Percentiles rank a stretch among this genome's conserved stretches.
Conservation (phyloP, 495 filamentous ascomycete species). For the Neurospora tetrasperma region DNA sequence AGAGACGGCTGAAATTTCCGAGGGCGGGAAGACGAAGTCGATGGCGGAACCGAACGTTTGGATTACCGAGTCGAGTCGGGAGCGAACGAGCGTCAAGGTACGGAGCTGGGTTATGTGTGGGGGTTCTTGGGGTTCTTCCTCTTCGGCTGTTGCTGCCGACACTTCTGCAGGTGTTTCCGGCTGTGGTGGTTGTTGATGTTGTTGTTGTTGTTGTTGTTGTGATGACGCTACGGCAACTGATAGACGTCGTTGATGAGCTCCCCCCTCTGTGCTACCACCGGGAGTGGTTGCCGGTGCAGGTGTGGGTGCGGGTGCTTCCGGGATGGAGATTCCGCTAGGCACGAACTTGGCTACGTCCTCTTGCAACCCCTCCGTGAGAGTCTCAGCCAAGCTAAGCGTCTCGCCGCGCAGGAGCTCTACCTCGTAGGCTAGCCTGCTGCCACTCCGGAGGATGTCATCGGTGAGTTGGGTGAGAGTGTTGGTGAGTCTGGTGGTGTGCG, state of each 20-base stretch:
- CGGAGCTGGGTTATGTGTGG: conserved; percentile 66
- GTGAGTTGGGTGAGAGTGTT: conserved; percentile 76
- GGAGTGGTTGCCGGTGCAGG: background rate
- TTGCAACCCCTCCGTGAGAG: conserved; percentile 58
- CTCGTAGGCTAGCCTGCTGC: conserved; percentile 81
- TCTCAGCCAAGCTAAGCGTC: conserved; percentile 62
- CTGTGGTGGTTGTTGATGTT: background rate
- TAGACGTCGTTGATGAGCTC: conserved; percentile 19
- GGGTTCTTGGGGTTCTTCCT: conserved; percentile 40
- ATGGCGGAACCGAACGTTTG: conserved; percentile 87
- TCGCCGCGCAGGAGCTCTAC: conserved; percentile 90
- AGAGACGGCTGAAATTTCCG: conserved; percentile 58
- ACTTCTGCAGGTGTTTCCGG: conserved; percentile 1
- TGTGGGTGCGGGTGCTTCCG: conserved; percentile 4
- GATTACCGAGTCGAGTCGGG: conserved; percentile 74
- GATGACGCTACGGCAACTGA: conserved; percentile 13
- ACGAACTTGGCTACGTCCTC: conserved; percentile 63
- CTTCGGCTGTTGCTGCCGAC: background rate
- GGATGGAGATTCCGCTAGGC: conserved; percentile 34
- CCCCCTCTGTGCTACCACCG: background rate
- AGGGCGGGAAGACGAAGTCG: conserved; percentile 82
- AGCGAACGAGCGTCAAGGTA: conserved; percentile 71
- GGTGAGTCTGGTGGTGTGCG: conserved; percentile 78
- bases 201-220: conserved; percentile 1
- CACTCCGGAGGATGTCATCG: conserved; percentile 85